Evolutionary conservation across 2,329 filamentous ascomycete genomes (phyloP), one percentile per base, ranked within the genome.

Genomic region (Penicillium sp.): DNA sequence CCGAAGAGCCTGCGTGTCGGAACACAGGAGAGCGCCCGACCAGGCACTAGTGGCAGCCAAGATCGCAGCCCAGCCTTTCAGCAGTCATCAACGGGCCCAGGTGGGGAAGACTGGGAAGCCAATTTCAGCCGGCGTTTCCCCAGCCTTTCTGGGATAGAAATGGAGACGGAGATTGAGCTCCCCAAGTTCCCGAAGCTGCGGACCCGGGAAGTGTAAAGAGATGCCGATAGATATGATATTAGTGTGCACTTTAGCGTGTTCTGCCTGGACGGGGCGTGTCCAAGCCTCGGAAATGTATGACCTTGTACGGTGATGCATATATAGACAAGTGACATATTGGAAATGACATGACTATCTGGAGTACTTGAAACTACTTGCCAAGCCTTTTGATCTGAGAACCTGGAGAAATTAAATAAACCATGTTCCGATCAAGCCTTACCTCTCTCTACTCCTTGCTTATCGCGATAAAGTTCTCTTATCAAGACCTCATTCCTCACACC

Each of bases 111-210:
- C 54, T 84, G 82, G 79, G 84, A 87, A 59, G 75, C 76, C 22
- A 82, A 90, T 68, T 97, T 97, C 71, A 88, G 87, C 57, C 92
- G 92, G 74, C 81, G 91, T 55, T 97, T 92, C 73, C 93, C 93
- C 1, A 95, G 89, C 69, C 77, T 97, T 55, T 87, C 86, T 53
- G 84, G 90, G 9, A 84, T 97, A 63, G 92, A 97, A 77, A 89
- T 93, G n/a, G 89, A 94, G 75, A 84, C 86, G 57, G 88, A 84
- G 63, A 79, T 81, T 48, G 75, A 76, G 56, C 60, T 73, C 46
- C 70, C 69, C 45, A 74, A 72, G 49, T 60, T 71, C 41, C 62
- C 70, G 25, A 67, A 69, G 55, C 55, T 77, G 51, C 68, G 75
- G 54, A 77, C 74, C 11, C 74, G 73, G 58, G 76, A 79, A 64